phyloP scores from a whole-genome alignment of 202 grass and related monocot species.

The Dendrocalamus latiflorus region DNA sequence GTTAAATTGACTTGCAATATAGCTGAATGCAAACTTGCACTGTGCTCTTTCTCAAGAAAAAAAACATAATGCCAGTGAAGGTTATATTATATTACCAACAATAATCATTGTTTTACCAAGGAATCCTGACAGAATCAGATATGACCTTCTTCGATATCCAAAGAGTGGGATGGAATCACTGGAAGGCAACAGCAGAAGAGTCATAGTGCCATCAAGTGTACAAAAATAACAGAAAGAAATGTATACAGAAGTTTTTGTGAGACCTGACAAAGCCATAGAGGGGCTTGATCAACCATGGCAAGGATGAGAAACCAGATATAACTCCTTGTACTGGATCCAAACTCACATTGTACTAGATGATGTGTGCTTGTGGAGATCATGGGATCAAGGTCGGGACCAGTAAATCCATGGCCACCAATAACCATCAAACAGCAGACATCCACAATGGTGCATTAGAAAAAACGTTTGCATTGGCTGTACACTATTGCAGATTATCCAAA shows the following conservation, averaged over 20 bases:
- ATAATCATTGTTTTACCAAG: slow-evolving; percentile 36
- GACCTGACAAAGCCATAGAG: slow-evolving; percentile 99
- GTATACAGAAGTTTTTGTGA: neutral
- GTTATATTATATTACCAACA: neutral
- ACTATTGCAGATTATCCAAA: too few relatives aligned
- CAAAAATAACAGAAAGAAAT: slow-evolving; percentile 28
- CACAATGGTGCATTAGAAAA: too few relatives aligned
- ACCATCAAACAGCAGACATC: too few relatives aligned
- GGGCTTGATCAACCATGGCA: slow-evolving; percentile 97
- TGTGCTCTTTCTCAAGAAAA: neutral
- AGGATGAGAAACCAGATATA: slow-evolving; percentile 85
- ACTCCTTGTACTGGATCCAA: too few relatives aligned
- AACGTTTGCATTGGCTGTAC: too few relatives aligned
- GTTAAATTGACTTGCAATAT: neutral
- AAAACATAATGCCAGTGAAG: neutral
- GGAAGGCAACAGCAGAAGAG: slow-evolving; percentile 34
- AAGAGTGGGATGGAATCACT: slow-evolving; percentile 98
- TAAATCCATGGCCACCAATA: too few relatives aligned
- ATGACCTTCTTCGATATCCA: slow-evolving; percentile 93
- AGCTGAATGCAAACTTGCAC: neutral
- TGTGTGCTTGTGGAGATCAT: too few relatives aligned
- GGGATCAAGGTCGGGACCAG: too few relatives aligned
- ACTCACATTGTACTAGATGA: too few relatives aligned
- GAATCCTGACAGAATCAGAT: slow-evolving; percentile 87
- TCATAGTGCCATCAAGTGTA: slow-evolving; percentile 4